Base-by-base conservation (phyloP, 2,329 filamentous ascomycete species). In the Alternaria sp. region DNA sequence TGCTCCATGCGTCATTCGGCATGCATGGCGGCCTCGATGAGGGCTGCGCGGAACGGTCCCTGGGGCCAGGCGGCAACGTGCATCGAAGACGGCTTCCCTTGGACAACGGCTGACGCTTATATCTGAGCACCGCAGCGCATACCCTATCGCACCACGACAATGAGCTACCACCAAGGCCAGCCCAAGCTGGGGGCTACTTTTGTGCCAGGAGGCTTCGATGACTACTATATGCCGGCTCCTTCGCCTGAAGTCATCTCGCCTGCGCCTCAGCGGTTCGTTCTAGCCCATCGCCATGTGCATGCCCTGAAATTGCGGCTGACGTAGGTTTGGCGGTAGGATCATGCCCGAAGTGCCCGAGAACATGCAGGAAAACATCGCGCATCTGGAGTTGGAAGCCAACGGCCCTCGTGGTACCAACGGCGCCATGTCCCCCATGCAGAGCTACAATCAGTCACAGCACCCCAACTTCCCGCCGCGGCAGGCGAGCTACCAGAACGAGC, bases 301-400 rank as follows among this genome's bases (percentile, higher is more conserved):
- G 57, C 51, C 57, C 45, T 67, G 63, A 68, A 66, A 71, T 73
- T 74, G 68, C 67, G 66, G 76, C 77, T 77, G 75, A 78, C 74
- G 67, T 73, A 69, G 65, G 59, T 61, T 60, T 58, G 64, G 60
- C 60, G 61, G 78, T 81, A 97, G 93, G 84, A 89, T 96, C 76
- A 97, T 95, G 89, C 92, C 93, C 79, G 94, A 97, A 86, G 94
- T 97, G 70, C 93, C 95, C 71, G 92, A 95, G 82, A 95, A 97
- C 82, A 97, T 99, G 88, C 94, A 97, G 83, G 91, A 97, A 76
- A 95, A 92, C 82, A 88, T 99, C 70, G 92, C 95, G 75, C 90
- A 94, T 80, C 89, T 99, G 84, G 94, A 97, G 85, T 86, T 94
- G 64, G 90, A 94, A 84, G 91, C 91, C 82, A 81, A 83, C 87